Conservation (phyloP, 2,329 filamentous ascomycete species). For the Cryphonectria japonica region DNA sequence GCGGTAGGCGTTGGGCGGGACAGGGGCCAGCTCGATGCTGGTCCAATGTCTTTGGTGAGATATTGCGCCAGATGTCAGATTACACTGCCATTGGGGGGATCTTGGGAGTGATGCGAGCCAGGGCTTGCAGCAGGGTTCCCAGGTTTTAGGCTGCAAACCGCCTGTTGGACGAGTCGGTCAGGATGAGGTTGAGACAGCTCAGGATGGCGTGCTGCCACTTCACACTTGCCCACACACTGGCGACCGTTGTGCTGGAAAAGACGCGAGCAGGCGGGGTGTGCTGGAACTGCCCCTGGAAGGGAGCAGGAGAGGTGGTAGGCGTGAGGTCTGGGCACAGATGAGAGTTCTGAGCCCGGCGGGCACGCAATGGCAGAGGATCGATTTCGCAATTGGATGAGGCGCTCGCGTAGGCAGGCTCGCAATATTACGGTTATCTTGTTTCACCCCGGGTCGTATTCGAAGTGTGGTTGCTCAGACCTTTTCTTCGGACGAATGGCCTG, state of each 20-base stretch:
- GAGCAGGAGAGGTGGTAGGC: conserved; percentile 1
- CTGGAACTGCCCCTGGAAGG: background rate
- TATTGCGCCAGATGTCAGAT: conserved; percentile 24
- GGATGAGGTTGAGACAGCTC: conserved; percentile 26
- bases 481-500: background rate
- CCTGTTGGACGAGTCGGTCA: background rate
- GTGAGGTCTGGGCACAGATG: background rate
- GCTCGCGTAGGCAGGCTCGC: conserved; percentile 5
- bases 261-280: conserved; percentile 5
- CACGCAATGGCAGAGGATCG: conserved; percentile 26
- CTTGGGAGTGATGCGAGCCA: conserved; percentile 10
- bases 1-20: conserved; percentile 13
- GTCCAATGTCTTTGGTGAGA: conserved; percentile 23
- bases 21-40: conserved; percentile 11
- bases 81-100: conserved; percentile 26
- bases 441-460: background rate
- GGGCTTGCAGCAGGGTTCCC: conserved; percentile 9
- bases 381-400: conserved; percentile 27
- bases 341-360: conserved; percentile 17
- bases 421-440: background rate
- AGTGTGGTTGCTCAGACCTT: background rate
- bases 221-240: conserved; percentile 9
- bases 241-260: background rate
- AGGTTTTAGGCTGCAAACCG: background rate
- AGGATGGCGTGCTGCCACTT: conserved; percentile 24